Base-by-base conservation (phyloP, 371 early-diverging fungal species). In the Lichtheimia ramosa region DNA sequence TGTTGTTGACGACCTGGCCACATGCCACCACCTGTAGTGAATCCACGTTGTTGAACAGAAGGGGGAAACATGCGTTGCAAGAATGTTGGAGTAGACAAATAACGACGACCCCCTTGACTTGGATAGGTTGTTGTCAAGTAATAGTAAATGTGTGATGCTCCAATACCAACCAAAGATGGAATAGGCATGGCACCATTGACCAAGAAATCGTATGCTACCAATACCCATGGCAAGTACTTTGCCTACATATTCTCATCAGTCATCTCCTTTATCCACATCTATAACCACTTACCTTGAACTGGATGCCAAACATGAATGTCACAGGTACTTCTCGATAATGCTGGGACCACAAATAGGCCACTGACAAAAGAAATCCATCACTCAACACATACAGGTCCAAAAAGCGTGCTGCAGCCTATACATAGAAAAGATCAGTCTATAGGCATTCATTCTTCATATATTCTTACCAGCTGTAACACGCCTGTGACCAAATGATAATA, bases 251-350 rank as follows among this genome's bases (percentile, higher is more conserved):
- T 6, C 46, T 28, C 59, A 51, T 34, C 13, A 43, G 14, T 25
- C 24, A 23, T 55, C 28, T 27, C 40, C 14, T 2, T 13, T n/a
- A 20, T 23, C 18, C 46, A 20, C 18, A 3, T 13, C 25, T 15
- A 51, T 27, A 27, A 25, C 7, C 62, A 40, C 48, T 65, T 66
- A 90, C 95, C 75, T 90, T 89, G 74, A 95, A 90, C 56, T 77
- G 84, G 41, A 94, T 54, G 14, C 95, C 95, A 77, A 92, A 89
- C 81, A 93, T 84, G 70, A 94, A 92, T 0, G 82, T 77, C 0
- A 95, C 91, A 18, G 70, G 77, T 59, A 71, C 68, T 0, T 88
- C 86, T 15, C 82, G 65, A 58, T 88, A 79, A 64, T 87, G 74
- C 66, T 83, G 81, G 8, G 92, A 76, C 94, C 94, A 94, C 27